Percentiles rank a stretch among this genome's conserved stretches.
Conservation (phyloP, 257 asterid species). For the Salvia rosmarinus region DNA sequence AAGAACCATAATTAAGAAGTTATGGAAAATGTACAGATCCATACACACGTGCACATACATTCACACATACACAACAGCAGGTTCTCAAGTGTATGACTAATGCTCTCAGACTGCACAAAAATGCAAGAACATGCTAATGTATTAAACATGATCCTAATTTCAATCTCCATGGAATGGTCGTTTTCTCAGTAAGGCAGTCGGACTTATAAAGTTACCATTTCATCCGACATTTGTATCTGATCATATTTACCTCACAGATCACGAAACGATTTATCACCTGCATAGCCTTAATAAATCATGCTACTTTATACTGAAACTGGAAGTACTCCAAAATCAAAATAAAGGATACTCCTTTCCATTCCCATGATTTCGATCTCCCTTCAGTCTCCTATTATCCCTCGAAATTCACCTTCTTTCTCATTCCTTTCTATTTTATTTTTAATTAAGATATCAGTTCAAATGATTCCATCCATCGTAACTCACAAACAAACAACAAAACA, state of each 20-base stretch:
- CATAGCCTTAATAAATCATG: conserved; percentile 8
- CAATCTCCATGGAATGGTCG: neutral
- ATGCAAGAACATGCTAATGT: neutral
- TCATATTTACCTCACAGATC: conserved; percentile 14
- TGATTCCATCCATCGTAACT: neutral
- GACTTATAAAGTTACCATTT: neutral
- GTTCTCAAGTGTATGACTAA: neutral
- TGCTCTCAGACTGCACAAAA: conserved; percentile 1
- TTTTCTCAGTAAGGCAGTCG: neutral
- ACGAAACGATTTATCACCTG: neutral
- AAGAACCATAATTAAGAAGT: neutral
- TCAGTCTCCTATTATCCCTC: conserved; percentile 8
- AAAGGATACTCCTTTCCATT: neutral
- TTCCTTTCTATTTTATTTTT: neutral
- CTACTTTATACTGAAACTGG: neutral
- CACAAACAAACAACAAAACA: neutral
- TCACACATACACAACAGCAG: neutral
- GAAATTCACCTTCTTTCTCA: conserved; percentile 1
- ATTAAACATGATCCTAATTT: conserved; percentile 10
- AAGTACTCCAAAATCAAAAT: conserved; percentile 8
- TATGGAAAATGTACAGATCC: neutral
- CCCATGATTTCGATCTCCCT: conserved; percentile 23
- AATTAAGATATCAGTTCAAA: conserved; percentile 15
- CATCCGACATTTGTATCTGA: neutral
- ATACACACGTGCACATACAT: neutral